Conservation (phyloP, 176 grass and related monocot species). For the Triticum urartu region DNA sequence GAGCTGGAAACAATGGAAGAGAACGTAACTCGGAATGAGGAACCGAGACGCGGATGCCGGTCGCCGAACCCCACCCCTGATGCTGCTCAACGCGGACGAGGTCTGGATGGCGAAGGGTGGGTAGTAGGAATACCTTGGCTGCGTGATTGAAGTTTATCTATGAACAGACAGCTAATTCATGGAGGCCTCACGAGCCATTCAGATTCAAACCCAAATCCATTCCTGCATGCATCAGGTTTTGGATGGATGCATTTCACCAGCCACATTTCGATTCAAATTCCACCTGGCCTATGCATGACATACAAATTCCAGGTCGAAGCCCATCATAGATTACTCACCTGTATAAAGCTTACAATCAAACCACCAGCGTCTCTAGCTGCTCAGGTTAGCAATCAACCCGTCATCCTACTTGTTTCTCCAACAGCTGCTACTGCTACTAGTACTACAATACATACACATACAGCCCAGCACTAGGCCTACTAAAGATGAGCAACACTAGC, state of each 20-base stretch:
- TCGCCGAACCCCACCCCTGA: too few species aligned
- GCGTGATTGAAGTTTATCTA: too few species aligned
- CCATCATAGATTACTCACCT: background rate
- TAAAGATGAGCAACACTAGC: slow-evolving; percentile 24
- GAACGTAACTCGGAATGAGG: too few species aligned
- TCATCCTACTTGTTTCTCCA: background rate
- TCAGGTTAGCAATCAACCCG: background rate
- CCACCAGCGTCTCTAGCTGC: slow-evolving; percentile 2
- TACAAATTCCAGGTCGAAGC: background rate
- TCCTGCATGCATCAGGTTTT: too few species aligned
- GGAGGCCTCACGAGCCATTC: too few species aligned
- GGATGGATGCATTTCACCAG: background rate
- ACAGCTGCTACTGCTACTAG: slow-evolving; percentile 16
- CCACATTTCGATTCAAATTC: background rate
- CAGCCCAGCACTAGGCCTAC: background rate
- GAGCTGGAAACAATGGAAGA: too few species aligned
- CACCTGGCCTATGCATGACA: background rate
- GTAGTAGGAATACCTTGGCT: too few species aligned
- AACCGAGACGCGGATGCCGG: too few species aligned
- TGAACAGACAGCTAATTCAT: too few species aligned
- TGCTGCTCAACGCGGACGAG: too few species aligned
- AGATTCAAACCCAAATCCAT: too few species aligned
- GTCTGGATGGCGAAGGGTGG: too few species aligned
- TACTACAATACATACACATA: slow-evolving; percentile 39
- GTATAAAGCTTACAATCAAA: slow-evolving; percentile 27